Evolutionary conservation across 441 rosid species (phyloP).

Genomic region (Heliophila coronopifolia): DNA sequence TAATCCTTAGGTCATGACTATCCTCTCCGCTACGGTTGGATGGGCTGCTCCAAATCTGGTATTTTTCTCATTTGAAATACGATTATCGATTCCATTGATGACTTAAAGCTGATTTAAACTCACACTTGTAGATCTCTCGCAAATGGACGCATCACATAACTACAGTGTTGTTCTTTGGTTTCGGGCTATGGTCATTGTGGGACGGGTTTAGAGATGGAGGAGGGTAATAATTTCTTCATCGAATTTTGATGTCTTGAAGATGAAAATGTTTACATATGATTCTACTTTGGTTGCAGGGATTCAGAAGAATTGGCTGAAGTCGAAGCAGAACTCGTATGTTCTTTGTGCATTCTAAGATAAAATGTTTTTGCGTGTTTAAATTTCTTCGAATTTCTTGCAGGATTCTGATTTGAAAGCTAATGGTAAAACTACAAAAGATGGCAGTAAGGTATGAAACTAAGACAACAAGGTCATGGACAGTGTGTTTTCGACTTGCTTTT

Average conservation of each 20-base stretch:
- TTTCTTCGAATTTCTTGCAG: slow-evolving; percentile 30
- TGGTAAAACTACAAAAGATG: slow-evolving; percentile 39
- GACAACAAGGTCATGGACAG: background rate
- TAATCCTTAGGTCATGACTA: slow-evolving; percentile 70
- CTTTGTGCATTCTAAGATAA: too few relatives aligned
- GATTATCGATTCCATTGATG: too few relatives aligned
- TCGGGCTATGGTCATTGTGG: slow-evolving; percentile 93
- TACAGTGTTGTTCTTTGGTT: slow-evolving; percentile 77
- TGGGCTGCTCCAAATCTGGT: slow-evolving; percentile 98
- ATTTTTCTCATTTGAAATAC: slow-evolving; percentile 21
- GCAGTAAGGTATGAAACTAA: slow-evolving; percentile 45
- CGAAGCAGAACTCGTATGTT: slow-evolving; percentile 78
- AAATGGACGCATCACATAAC: slow-evolving; percentile 91
- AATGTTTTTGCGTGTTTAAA: slow-evolving; percentile 2
- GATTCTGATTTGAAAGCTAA: slow-evolving; percentile 65
- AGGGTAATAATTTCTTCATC: slow-evolving; percentile 29
- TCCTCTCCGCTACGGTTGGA: slow-evolving; percentile 79
- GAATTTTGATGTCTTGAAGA: too few relatives aligned
- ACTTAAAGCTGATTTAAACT: background rate
- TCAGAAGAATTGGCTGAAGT: slow-evolving; percentile 85
- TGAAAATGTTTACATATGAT: background rate
- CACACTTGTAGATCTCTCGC: slow-evolving; percentile 68
- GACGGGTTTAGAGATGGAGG: slow-evolving; percentile 65
- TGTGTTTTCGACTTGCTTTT: background rate
- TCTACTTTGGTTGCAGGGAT: slow-evolving; percentile 40